These are phyloP conservation scores for Escovopsis sp. DNA, from an alignment of 2,329 filamentous ascomycete genomes.

Conservation along the genomic window DNA sequence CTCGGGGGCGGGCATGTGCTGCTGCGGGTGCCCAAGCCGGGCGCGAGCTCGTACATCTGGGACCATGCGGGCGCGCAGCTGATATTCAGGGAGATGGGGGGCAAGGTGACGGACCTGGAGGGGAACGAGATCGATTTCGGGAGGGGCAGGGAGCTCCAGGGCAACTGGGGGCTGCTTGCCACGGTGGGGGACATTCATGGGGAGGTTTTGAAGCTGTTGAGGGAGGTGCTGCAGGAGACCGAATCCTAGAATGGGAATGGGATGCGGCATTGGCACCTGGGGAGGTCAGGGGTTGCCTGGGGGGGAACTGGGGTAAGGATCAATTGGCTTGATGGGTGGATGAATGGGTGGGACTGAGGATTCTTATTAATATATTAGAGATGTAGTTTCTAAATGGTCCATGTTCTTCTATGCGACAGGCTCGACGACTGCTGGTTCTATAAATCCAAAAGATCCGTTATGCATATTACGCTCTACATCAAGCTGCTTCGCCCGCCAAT, in stretches of 20 bases:
- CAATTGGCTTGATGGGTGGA: too few species aligned
- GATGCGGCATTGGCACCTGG: too few species aligned
- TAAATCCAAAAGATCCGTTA: not conserved
- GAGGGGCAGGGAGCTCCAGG: conserved; percentile 18
- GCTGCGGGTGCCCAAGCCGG: conserved; percentile 15
- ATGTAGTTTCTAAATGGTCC: too few species aligned
- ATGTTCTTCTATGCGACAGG: not conserved
- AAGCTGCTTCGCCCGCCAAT: conserved; percentile 84
- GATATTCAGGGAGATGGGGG: conserved; percentile 39
- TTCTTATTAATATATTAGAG: too few species aligned
- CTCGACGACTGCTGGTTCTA: not conserved
- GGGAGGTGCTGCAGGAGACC: conserved; percentile 5
- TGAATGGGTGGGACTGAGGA: too few species aligned
- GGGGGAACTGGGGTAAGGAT: too few species aligned
- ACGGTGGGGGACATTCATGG: conserved; percentile 30
- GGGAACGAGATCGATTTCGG: conserved; percentile 22
- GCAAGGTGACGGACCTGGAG: conserved; percentile 35
- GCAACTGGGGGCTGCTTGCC: conserved; percentile 24
- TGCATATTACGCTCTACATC: conserved; percentile 44
- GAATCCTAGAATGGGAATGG: too few species aligned
- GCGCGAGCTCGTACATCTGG: conserved; percentile 23
- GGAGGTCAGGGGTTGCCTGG: too few species aligned
- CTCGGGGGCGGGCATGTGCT: conserved; percentile 22
- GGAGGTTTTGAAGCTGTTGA: conserved; percentile 20
- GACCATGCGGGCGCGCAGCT: conserved; percentile 45